Base-by-base conservation (phyloP, 1,284 basidiomycete genomes). In the Pseudozyma sp. region DNA sequence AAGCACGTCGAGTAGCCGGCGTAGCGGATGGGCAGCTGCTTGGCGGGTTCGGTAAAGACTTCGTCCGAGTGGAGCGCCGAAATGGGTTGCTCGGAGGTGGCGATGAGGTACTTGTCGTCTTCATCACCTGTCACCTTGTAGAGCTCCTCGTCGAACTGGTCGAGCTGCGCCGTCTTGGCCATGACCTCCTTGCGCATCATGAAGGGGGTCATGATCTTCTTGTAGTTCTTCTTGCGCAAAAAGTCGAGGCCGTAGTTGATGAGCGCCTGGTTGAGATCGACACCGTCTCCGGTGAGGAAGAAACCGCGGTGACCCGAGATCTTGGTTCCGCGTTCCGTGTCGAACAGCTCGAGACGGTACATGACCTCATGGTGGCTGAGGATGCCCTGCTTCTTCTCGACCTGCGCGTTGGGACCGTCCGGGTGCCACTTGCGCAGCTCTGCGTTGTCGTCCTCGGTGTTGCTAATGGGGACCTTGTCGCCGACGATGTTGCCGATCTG, bases 131-230 rank as follows among this genome's bases (percentile, higher is more conserved):
- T 91, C 67, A 96, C 92, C 88, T 97, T 97, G 90, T 99, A 99
- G 29, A 99, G 87, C 78, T 97, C 95, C 87, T 99, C 97, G 85
- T 99, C 96, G 80, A 98, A 99, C 85, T 98, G 93, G 81, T 95
- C 93, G 16, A 99, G 89, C 85, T 99, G 96, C 1, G 96, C 96
- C 0, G 96, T 99, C 87, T 96, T 96, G 66, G 90, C 90, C 97
- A 99, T 99, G 80, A 92, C 89, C 48, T 96, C 92, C 86, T 95
- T 97, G 87, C 94, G 94, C 92, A 99, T 97, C 88, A 99, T 92
- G 87, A 98, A 99, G 0, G 96, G 96, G 1, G 95, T 93, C 85
- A 96, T 94, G 68, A 98, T 90, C 87, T 97, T 98, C 87, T 92
- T 96, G 89, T 92, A 98, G 1, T 88, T 89, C 54, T 88, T 88